These are phyloP conservation scores for Tricholoma saponaceum DNA, from an alignment of 768 basidiomycete genomes.

Conservation along the genomic window DNA sequence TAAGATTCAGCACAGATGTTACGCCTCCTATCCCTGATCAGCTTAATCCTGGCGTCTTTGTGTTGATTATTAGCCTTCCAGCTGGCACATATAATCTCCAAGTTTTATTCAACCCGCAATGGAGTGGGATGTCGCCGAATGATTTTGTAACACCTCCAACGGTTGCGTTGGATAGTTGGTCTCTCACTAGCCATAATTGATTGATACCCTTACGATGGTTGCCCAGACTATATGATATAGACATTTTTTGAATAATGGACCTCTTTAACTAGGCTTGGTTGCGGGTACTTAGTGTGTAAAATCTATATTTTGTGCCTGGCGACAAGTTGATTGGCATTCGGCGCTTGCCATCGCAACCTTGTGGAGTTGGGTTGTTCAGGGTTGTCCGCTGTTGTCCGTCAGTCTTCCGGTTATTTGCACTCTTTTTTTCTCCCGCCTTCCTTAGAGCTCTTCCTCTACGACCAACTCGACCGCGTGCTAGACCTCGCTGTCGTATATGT, in stretches of 20 bases:
- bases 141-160: conserved; percentile 66
- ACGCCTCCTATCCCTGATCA: conserved; percentile 65
- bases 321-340: not conserved
- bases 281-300: not conserved
- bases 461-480: conserved; percentile 12
- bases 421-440: conserved; percentile 5
- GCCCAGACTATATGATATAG: no score
- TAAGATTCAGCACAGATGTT: conserved; percentile 55
- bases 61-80: conserved; percentile 66
- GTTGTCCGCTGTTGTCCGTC: not conserved
- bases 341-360: not conserved
- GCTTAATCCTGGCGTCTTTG: conserved; percentile 72
- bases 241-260: not conserved
- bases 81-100: conserved; percentile 76
- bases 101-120: conserved; percentile 93
- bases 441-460: not conserved
- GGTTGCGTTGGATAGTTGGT: conserved; percentile 75
- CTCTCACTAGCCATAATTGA: conserved; percentile 74
- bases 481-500: conserved; percentile 7
- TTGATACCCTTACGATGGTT: conserved; percentile 23
- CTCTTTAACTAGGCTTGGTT: not conserved
- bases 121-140: conserved; percentile 57
- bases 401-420: no score
- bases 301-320: not conserved
- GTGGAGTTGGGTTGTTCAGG: not conserved